Conservation (phyloP, 192 early-diverging fungal genomes). For the Ramicandelaber brevisporus region DNA sequence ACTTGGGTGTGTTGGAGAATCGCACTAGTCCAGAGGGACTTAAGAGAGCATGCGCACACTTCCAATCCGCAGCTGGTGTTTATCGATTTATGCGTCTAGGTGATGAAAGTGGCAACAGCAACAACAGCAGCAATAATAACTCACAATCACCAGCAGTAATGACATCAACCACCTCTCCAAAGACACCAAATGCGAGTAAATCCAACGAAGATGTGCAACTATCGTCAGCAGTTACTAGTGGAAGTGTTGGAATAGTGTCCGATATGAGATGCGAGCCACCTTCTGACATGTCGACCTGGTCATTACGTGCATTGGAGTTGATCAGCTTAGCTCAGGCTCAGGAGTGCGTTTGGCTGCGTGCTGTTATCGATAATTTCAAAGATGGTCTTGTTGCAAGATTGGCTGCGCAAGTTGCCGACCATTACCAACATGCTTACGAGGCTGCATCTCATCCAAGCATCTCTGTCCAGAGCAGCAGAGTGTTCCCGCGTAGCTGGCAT, state of each 20-base stretch:
- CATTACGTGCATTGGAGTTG: constrained; percentile 36
- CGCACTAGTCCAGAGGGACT: constrained; percentile 43
- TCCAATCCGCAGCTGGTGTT: constrained; percentile 66
- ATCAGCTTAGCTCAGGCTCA: constrained; percentile 88
- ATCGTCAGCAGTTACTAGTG: too few species aligned
- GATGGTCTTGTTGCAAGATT: constrained; percentile 51
- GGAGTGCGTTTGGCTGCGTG: constrained; percentile 78
- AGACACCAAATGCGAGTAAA: too few species aligned
- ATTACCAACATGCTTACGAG: constrained; percentile 42
- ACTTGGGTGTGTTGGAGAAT: constrained; percentile 42
- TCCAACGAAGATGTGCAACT: too few species aligned
- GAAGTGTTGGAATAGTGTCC: constrained; percentile 24
- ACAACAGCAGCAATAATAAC: too few species aligned
- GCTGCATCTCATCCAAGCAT: constrained; percentile 26
- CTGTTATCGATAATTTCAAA: constrained; percentile 54
- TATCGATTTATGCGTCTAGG: constrained; percentile 34
- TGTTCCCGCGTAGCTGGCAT: constrained; percentile 35
- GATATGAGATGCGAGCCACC: constrained; percentile 37
- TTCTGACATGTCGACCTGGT: constrained; percentile 35
- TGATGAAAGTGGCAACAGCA: too few species aligned
- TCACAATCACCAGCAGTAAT: too few species aligned
- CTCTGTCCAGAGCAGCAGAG: constrained; percentile 13
- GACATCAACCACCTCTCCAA: too few species aligned
- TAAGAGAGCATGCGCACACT: constrained; percentile 46
- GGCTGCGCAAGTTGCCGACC: constrained; percentile 41